Conservation (phyloP, 768 basidiomycete species). For the Mycena indigotica region DNA sequence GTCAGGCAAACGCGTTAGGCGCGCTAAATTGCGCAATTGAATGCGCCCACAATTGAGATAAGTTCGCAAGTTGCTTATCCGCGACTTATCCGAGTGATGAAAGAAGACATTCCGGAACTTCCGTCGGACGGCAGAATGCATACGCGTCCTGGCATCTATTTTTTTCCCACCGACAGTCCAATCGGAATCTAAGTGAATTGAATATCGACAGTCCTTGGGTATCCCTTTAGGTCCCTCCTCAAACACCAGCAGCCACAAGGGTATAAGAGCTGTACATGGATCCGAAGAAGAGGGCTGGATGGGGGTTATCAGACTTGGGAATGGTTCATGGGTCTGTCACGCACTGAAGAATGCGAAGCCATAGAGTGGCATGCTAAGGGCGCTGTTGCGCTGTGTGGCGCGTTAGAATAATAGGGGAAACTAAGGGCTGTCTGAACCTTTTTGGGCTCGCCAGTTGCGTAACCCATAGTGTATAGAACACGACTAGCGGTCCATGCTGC, state of each 20-base stretch:
- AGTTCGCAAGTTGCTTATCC: too few species aligned
- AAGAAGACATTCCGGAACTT: too few species aligned
- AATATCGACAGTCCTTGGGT: too few species aligned
- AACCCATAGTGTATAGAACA: constrained; percentile 49
- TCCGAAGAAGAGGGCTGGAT: constrained; percentile 8
- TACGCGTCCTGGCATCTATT: not conserved
- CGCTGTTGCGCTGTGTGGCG: constrained; percentile 9
- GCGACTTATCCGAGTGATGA: too few species aligned
- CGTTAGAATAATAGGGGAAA: not conserved
- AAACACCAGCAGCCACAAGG: constrained; percentile 8
- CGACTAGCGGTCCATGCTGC: constrained; percentile 43
- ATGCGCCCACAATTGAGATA: not conserved
- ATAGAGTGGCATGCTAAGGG: not conserved
- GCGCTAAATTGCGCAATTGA: not conserved
- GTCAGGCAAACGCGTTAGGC: not conserved
- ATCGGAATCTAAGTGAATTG: too few species aligned
- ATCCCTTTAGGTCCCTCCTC: too few species aligned
- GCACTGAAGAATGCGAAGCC: constrained; percentile 3
- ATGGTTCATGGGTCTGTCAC: not conserved
- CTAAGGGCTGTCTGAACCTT: constrained; percentile 30
- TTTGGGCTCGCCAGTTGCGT: constrained; percentile 44
- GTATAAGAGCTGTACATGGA: constrained; percentile 11
- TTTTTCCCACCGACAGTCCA: not conserved
- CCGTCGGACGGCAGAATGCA: not conserved
- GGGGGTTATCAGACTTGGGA: not conserved